phyloP scores from a whole-genome alignment of 2,329 filamentous ascomycete genomes.

The Fusarium xylarioides region DNA sequence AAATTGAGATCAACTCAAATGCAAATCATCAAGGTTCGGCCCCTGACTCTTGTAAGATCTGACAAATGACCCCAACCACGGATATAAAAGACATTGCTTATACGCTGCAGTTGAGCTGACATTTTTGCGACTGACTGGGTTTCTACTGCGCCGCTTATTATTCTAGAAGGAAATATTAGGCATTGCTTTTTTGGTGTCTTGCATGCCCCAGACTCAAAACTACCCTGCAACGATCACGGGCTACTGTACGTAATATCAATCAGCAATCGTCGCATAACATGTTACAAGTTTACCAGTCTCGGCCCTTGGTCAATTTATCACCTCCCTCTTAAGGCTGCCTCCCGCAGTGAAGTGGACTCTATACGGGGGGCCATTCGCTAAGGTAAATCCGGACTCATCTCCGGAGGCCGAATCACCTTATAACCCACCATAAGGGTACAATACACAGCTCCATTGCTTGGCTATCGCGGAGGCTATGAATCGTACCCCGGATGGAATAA shows the following conservation, averaged over 20 bases:
- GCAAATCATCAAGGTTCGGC: not conserved
- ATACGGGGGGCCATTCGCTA: not conserved
- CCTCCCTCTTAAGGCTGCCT: slow-evolving; percentile 27
- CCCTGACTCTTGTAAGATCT: not conserved
- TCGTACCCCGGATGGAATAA: slow-evolving; percentile 2
- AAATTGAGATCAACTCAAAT: not conserved
- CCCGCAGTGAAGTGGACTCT: slow-evolving; percentile 1
- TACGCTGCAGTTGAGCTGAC: not conserved
- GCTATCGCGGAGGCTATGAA: not conserved
- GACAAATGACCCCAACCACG: not conserved
- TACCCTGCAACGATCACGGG: slow-evolving; percentile 10
- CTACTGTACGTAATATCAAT: slow-evolving; percentile 4
- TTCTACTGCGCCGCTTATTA: not conserved
- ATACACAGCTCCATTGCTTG: not conserved
- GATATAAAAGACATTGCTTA: not conserved
- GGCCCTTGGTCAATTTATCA: not conserved
- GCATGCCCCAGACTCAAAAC: not conserved
- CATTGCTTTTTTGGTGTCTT: not conserved
- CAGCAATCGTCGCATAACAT: slow-evolving; percentile 1
- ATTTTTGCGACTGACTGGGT: not conserved
- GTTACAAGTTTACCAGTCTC: not conserved
- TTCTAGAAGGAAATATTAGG: not conserved
- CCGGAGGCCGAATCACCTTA: not conserved
- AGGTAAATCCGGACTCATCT: slow-evolving; percentile 5
- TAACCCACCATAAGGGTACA: not conserved